Evolutionary conservation across 441 rosid genomes (phyloP), one percentile per base, ranked within the genome.

Genomic region (Eutrema salsugineum): DNA sequence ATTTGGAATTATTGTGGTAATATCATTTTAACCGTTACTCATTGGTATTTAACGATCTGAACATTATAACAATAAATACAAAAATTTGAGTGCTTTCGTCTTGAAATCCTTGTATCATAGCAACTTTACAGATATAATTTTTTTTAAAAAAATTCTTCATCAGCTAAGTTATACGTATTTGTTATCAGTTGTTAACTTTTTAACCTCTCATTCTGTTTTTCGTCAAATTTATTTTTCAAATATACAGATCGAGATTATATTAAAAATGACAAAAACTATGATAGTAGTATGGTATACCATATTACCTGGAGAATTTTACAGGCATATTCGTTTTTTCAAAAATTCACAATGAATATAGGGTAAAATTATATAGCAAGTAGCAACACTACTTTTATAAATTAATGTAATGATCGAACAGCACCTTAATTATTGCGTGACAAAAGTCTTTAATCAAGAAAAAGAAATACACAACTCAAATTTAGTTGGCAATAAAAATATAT

Each of bases 51-150:
- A 50, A 15, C 60, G 11, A 38, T 38, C 7, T 40, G 5, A 38
- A 16, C 15, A 49, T 5, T 27, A 42, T 10, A 15, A 39, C 15
- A 20, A 32, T 15, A 4, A 51, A 32, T 40, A n/a, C 2, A 20
- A 20, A 20, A 20, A 20, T n/a, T n/a, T n/a, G 24, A 22, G 24
- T 46, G 50, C 38, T 12, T 51, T 51, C 39, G 50, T 39, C 51
- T 44, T 39, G 5, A 51, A 61, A n/a, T 42, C 4, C 3, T 22
- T 36, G 35, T 5, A 22, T 36, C 38, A 15, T 36, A 60, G 36
- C 36, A 22, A 65, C 15, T 65, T 65, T 65, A 36, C 48, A 49
- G 47, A 35, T 65, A 64, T n/a, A n/a, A n/a, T n/a, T n/a, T 28
- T 38, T 56, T 22, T 6, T 2, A 0, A 3, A 51, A 3, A 28